These are phyloP conservation scores for Rubus idaeus DNA, from an alignment of 306 rosid species.

Conservation along the genomic window DNA sequence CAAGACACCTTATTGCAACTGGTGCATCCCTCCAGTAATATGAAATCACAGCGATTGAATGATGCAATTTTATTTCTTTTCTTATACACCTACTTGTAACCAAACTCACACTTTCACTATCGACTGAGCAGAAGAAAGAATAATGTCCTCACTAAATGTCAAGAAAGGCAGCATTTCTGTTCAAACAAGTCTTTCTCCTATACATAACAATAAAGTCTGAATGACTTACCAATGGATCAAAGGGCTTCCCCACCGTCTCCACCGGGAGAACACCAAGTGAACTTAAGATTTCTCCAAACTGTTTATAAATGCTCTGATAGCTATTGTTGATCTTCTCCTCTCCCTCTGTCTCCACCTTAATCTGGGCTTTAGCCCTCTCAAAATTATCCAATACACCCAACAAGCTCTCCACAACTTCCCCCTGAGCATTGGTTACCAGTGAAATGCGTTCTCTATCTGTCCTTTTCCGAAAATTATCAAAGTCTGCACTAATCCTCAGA, in stretches of 20 bases:
- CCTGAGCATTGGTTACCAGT: slow-evolving; percentile 82
- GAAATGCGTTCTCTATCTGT: slow-evolving; percentile 88
- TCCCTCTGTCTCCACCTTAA: slow-evolving; percentile 87
- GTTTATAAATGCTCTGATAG: slow-evolving; percentile 91
- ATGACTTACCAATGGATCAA: slow-evolving; percentile 89
- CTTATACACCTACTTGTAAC: neutral
- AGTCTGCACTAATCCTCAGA: slow-evolving; percentile 91
- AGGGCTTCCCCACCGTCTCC: slow-evolving; percentile 80
- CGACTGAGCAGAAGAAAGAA: neutral
- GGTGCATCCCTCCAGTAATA: neutral
- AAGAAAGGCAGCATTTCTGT: neutral
- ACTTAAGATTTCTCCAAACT: slow-evolving; percentile 69
- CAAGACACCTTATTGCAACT: neutral
- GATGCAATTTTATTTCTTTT: neutral
- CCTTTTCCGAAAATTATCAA: slow-evolving; percentile 95
- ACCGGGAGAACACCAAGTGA: slow-evolving; percentile 78
- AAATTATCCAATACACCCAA: slow-evolving; percentile 83
- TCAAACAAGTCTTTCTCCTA: slow-evolving; percentile 7
- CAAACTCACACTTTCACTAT: neutral
- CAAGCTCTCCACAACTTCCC: slow-evolving; percentile 85
- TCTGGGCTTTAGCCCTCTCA: slow-evolving; percentile 90
- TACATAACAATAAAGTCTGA: slow-evolving; percentile 13
- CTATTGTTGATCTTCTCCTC: slow-evolving; percentile 89
- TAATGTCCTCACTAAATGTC: neutral
- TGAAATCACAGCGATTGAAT: neutral